Evolutionary conservation across 345 rosid genomes (phyloP).

Genomic region (Aquilaria yunnanensis): DNA sequence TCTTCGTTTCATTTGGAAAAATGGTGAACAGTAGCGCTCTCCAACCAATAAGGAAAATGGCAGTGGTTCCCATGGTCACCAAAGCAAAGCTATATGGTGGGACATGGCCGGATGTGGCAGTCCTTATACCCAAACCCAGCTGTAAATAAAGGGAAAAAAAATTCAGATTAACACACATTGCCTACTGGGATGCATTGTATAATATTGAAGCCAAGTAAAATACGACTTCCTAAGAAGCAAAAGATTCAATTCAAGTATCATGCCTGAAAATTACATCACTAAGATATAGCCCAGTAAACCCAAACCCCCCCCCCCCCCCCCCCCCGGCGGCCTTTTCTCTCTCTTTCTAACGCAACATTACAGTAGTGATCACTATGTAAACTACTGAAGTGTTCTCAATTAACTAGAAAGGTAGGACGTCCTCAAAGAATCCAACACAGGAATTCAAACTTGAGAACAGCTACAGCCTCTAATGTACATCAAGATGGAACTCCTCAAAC

Average conservation of each 20-base stretch:
- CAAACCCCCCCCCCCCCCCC: no score
- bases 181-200: no score
- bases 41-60: slow-evolving; percentile 72
- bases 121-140: slow-evolving; percentile 60
- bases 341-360: no score
- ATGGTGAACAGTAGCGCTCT: slow-evolving; percentile 46
- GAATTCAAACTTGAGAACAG: no score
- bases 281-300: not conserved
- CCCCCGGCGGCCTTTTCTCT: no score
- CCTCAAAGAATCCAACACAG: no score
- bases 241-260: not conserved
- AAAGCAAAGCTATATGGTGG: slow-evolving; percentile 45
- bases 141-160: slow-evolving; percentile 15
- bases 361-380: not conserved
- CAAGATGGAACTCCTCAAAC: no score
- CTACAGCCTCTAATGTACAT: no score
- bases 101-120: slow-evolving; percentile 47
- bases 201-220: no score
- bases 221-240: not conserved
- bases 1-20: slow-evolving; percentile 49
- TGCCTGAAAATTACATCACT: not conserved
- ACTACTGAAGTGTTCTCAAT: no score
- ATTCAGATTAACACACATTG: slow-evolving; percentile 1
- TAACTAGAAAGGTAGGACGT: no score
- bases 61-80: slow-evolving; percentile 72